Conservation (phyloP, 768 basidiomycete species). For the Suillus paluster region DNA sequence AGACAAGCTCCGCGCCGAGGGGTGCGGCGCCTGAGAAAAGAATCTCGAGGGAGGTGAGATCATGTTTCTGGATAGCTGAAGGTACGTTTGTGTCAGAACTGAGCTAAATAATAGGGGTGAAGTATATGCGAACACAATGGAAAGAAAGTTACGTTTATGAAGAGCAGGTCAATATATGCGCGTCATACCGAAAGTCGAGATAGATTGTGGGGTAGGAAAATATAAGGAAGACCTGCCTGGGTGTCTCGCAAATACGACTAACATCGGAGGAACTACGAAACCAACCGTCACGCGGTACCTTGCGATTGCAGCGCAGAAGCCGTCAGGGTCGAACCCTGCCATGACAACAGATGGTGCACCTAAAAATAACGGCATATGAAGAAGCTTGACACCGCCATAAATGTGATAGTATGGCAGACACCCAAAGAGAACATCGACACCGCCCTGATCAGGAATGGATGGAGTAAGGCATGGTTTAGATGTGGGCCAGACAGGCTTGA, state of each 20-base stretch:
- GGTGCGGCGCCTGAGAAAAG: slow-evolving; percentile 85
- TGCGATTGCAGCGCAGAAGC: slow-evolving; percentile 68
- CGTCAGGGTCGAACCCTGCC: slow-evolving; percentile 70
- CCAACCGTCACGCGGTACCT: slow-evolving; percentile 62
- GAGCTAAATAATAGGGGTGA: neutral
- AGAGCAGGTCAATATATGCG: neutral
- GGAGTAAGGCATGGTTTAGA: slow-evolving; percentile 35
- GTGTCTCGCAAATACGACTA: slow-evolving; percentile 74
- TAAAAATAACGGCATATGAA: slow-evolving; percentile 57
- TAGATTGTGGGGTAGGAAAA: neutral
- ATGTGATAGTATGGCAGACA: slow-evolving; percentile 66
- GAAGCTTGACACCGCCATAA: slow-evolving; percentile 62
- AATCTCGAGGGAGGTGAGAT: slow-evolving; percentile 60
- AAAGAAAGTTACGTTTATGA: neutral
- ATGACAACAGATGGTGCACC: slow-evolving; percentile 62
- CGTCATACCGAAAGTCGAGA: too few species aligned
- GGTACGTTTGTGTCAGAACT: neutral
- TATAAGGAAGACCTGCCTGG: slow-evolving; percentile 50
- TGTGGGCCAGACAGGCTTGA: slow-evolving; percentile 47
- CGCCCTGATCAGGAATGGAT: slow-evolving; percentile 3
- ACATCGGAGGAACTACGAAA: slow-evolving; percentile 81
- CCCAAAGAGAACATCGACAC: slow-evolving; percentile 57
- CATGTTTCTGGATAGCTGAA: slow-evolving; percentile 65
- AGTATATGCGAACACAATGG: neutral
- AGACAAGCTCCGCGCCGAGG: slow-evolving; percentile 63